Evolutionary conservation across 2,329 filamentous ascomycete species (phyloP).

Genomic region (Drechslerella stenobrocha): DNA sequence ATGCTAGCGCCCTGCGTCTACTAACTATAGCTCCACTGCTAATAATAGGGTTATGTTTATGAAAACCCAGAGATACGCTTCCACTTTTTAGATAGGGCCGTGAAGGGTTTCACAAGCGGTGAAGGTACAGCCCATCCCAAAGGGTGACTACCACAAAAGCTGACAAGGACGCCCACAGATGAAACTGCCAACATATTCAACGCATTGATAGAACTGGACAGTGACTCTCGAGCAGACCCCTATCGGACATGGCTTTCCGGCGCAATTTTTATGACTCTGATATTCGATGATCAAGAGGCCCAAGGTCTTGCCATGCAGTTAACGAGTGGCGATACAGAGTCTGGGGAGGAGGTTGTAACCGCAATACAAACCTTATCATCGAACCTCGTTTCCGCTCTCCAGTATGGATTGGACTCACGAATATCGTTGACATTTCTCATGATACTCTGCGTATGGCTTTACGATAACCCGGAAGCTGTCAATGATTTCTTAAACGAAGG

Average conservation of each 20-base stretch:
- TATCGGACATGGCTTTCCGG: conserved; percentile 90
- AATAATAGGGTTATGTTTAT: conserved; percentile 67
- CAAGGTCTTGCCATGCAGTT: conserved; percentile 80
- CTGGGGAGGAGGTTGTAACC: conserved; percentile 91
- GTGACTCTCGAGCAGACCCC: conserved; percentile 67
- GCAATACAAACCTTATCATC: conserved; percentile 85
- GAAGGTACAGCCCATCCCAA: conserved; percentile 38
- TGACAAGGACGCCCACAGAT: conserved; percentile 64
- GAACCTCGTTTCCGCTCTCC: conserved; percentile 79
- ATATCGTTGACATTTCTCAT: conserved; percentile 84
- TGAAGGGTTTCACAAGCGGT: conserved; percentile 70
- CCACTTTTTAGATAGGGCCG: conserved; percentile 85
- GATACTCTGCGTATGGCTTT: conserved; percentile 85
- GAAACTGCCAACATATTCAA: conserved; percentile 87
- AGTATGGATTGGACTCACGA: conserved; percentile 74
- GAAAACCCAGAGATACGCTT: conserved; percentile 77
- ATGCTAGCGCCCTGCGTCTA: background rate
- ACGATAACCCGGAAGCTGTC: conserved; percentile 85
- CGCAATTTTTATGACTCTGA: conserved; percentile 79
- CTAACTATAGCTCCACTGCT: background rate
- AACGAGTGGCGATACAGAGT: conserved; percentile 83
- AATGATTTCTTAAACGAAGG: conserved; percentile 92
- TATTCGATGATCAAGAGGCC: conserved; percentile 71
- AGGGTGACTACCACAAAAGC: background rate
- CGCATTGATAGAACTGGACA: conserved; percentile 69